phyloP scores from a whole-genome alignment of 495 filamentous ascomycete species.

The Hyphodiscus hymeniophilus region DNA sequence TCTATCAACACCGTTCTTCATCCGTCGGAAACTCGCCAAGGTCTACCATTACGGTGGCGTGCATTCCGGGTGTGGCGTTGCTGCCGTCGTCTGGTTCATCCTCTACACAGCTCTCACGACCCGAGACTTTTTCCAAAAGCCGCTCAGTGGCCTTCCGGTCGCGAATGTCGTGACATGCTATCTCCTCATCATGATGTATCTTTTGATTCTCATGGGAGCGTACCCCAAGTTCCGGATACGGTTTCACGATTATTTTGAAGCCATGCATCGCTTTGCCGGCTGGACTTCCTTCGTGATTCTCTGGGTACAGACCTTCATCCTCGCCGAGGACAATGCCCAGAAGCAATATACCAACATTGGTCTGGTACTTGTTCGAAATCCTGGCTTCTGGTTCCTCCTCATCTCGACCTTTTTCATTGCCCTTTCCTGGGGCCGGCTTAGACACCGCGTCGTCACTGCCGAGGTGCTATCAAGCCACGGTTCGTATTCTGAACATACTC shows the following conservation, averaged over 20 bases:
- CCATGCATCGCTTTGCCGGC: conserved; percentile 58
- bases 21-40: conserved; percentile 60
- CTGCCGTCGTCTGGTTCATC: conserved; percentile 62
- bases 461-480: conserved; percentile 53
- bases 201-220: conserved; percentile 37
- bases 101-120: conserved; percentile 32
- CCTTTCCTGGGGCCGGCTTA: conserved; percentile 61
- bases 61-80: conserved; percentile 61
- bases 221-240: conserved; percentile 43
- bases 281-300: conserved; percentile 53
- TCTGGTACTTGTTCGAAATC: conserved; percentile 41
- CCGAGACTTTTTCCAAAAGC: conserved; percentile 33
- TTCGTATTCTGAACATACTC: too few species aligned
- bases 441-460: conserved; percentile 47
- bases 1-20: conserved; percentile 44
- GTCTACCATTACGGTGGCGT: conserved; percentile 72
- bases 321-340: conserved; percentile 17
- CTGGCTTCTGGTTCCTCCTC: conserved; percentile 62
- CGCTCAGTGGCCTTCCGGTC: conserved; percentile 21
- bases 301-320: conserved; percentile 38
- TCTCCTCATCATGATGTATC: conserved; percentile 12
- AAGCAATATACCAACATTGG: conserved; percentile 6
- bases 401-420: conserved; percentile 49
- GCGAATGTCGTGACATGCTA: conserved; percentile 5
- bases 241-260: conserved; percentile 58